Conservation (phyloP, 257 asterid species). For the Penstemon barbatus region DNA sequence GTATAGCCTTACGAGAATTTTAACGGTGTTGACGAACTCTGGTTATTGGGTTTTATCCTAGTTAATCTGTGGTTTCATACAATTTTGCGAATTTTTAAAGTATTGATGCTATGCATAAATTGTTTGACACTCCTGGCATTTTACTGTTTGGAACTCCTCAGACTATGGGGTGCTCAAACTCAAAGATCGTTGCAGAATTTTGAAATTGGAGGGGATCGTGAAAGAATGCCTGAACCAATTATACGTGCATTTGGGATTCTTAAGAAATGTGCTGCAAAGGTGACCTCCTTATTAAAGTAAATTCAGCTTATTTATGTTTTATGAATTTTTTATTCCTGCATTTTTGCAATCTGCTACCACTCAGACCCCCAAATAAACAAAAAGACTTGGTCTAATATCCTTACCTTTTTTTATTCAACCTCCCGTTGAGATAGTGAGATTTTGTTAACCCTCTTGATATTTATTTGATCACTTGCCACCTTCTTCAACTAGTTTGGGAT, state of each 20-base stretch:
- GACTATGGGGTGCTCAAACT: slow-evolving; percentile 98
- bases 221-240: slow-evolving; percentile 96
- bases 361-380: neutral
- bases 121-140: slow-evolving; percentile 1
- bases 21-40: neutral
- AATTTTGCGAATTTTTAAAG: neutral
- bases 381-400: slow-evolving; percentile 9
- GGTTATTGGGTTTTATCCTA: neutral
- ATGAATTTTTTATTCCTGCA: slow-evolving; percentile 1
- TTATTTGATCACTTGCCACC: neutral
- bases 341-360: slow-evolving; percentile 12
- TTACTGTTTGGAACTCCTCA: slow-evolving; percentile 29
- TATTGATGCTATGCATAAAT: neutral
- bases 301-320: slow-evolving; percentile 8
- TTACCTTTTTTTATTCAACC: neutral
- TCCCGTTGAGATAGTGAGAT: neutral
- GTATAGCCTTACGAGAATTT: too few species aligned
- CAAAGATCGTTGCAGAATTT: slow-evolving; percentile 94
- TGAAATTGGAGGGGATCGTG: slow-evolving; percentile 95
- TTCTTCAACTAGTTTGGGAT: too few species aligned
- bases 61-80: slow-evolving; percentile 5
- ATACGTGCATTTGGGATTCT: slow-evolving; percentile 91
- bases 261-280: slow-evolving; percentile 97
- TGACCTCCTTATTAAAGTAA: slow-evolving; percentile 25
- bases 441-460: neutral